A percentile compares a stretch with the other conserved stretches of the same genome.
These are phyloP conservation scores for Penicillium sp. DNA, from an alignment of 2,329 filamentous ascomycete species.

Conservation along the genomic window DNA sequence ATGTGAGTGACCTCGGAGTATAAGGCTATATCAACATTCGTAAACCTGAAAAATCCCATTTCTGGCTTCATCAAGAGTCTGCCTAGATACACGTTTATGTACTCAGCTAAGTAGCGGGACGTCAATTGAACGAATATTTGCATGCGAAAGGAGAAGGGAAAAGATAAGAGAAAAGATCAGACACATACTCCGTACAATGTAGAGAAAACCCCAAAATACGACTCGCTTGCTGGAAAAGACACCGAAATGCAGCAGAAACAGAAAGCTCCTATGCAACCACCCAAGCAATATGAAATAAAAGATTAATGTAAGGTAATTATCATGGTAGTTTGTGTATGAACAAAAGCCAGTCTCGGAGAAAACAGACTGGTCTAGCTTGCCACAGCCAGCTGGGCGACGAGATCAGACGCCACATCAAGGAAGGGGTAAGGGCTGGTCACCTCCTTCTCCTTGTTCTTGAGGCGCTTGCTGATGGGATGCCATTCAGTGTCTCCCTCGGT, in stretches of 20 bases:
- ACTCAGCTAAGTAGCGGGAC: background rate
- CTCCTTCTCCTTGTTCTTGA: conserved; percentile 73
- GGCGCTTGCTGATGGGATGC: conserved; percentile 43
- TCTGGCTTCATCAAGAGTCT: background rate
- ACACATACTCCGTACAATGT: conserved; percentile 10
- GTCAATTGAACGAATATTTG: conserved; percentile 2
- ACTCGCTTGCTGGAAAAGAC: conserved; percentile 14
- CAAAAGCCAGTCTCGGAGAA: background rate
- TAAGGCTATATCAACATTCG: no score
- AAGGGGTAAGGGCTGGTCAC: conserved; percentile 93
- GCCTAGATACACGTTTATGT: background rate
- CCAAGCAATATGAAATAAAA: conserved; percentile 7
- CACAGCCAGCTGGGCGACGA: conserved; percentile 88
- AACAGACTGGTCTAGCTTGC: conserved; percentile 46
- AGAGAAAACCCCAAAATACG: conserved; percentile 7
- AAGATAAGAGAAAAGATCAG: background rate
- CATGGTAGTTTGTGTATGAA: conserved; percentile 7
- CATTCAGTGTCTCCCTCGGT: conserved; percentile 38
- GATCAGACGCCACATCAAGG: conserved; percentile 78
- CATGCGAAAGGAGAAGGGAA: background rate
- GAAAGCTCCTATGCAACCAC: conserved; percentile 11
- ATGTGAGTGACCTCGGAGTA: no score
- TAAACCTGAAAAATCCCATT: background rate
- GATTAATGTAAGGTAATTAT: conserved; percentile 8
- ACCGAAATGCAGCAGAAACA: conserved; percentile 13